phyloP scores from a whole-genome alignment of 805 yeast species.

The Wickerhamomyces alni region DNA sequence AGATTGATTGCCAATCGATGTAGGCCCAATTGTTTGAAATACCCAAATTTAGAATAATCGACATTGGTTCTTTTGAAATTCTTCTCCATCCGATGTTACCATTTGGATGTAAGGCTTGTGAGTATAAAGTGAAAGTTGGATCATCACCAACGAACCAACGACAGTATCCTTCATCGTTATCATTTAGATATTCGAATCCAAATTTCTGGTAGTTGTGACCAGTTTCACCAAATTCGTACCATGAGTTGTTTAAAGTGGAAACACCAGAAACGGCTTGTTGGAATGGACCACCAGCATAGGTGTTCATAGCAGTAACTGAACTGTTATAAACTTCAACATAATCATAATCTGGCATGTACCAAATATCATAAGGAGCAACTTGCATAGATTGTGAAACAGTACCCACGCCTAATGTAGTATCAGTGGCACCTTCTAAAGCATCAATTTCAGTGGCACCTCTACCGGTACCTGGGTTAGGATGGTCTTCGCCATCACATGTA shows the following conservation, averaged over 20 bases:
- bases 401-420: slow-evolving; percentile 37
- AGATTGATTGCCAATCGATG: slow-evolving; percentile 79
- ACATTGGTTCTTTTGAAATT: slow-evolving; percentile 89
- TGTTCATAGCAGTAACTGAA: slow-evolving; percentile 72
- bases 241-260: slow-evolving; percentile 68
- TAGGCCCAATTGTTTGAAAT: slow-evolving; percentile 89
- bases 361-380: slow-evolving; percentile 89
- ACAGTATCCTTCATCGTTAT: slow-evolving; percentile 64
- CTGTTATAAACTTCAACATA: slow-evolving; percentile 67
- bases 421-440: slow-evolving; percentile 78
- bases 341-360: slow-evolving; percentile 89
- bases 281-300: slow-evolving; percentile 87
- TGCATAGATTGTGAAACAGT: slow-evolving; percentile 90
- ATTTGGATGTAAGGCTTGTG: slow-evolving; percentile 77
- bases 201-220: slow-evolving; percentile 59
- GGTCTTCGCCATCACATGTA: slow-evolving; percentile 77
- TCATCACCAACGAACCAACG: slow-evolving; percentile 82
- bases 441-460: slow-evolving; percentile 97
- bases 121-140: slow-evolving; percentile 69
- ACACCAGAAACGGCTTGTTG: slow-evolving; percentile 90
- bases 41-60: slow-evolving; percentile 82
- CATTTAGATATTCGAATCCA: slow-evolving; percentile 75
- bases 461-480: slow-evolving; percentile 83
- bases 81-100: slow-evolving; percentile 86
- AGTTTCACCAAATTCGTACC: slow-evolving; percentile 68